Base-by-base conservation (phyloP, 2,329 filamentous ascomycete genomes). In the Penicillium sp. region DNA sequence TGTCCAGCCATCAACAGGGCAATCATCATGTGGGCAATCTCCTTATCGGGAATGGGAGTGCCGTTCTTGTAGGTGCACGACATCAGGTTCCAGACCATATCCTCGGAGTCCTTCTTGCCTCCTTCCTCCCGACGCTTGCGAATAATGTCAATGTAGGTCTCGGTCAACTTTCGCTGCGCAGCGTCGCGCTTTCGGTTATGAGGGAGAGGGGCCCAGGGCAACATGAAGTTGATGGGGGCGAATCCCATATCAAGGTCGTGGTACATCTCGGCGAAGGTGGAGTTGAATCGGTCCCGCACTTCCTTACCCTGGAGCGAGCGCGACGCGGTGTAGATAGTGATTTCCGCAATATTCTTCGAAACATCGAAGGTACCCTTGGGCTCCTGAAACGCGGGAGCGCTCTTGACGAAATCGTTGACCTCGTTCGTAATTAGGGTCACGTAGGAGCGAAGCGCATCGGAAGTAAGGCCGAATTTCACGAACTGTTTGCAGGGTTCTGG, bases 41-140 rank as follows among this genome's bases (percentile, higher is more conserved):
- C 90, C 65, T 88, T 81, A 67, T 96, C 91, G 13, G 91, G 88
- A n/a, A 95, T 81, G 5, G 80, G 79, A 32, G 78, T 85, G 61
- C 90, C 91, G 62, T 93, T 84, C 78, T 95, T 96, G 82, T 96
- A 96, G 20, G 78, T 81, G 63, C 86, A 90, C 62, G 84, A 85
- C 90, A 95, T 94, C 59, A 96, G 77, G 67, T 94, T 91, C 84
- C 88, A 91, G 73, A 96, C 91, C 81, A 96, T 95, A 73, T 96
- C 91, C 52, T 83, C 76, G 43, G 82, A 79, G 49, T 85, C 77
- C 62, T 78, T 76, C 65, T 78, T 70, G 20, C 66, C 71, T 54
- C 75, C 74, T 27, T 77, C 75, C 59, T 80, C 79, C 36, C 89
- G 84, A 62, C 91, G 84, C 67, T 87, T 81, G 68, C 85, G 78